These are phyloP conservation scores for Mycena floridula DNA, from an alignment of 768 basidiomycete species.

Conservation along the genomic window DNA sequence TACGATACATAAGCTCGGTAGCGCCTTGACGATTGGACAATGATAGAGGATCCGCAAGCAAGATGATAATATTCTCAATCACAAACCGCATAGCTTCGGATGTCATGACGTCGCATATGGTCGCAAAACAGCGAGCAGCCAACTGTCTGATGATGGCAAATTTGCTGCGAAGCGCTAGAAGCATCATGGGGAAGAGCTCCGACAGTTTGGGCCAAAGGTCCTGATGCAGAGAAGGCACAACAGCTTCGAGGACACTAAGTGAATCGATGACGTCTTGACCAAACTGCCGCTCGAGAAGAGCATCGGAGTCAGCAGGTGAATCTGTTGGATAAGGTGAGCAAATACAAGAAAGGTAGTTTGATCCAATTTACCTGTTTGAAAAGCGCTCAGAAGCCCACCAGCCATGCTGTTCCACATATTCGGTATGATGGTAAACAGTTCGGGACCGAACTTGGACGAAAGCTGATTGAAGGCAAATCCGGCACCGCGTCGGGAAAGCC, in stretches of 20 bases:
- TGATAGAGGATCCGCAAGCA: conserved; percentile 72
- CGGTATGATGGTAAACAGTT: conserved; percentile 74
- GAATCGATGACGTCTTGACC: conserved; percentile 93
- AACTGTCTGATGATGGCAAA: conserved; percentile 89
- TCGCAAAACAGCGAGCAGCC: conserved; percentile 82
- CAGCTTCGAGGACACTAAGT: conserved; percentile 80
- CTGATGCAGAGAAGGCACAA: conserved; percentile 69
- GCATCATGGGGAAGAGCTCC: conserved; percentile 71
- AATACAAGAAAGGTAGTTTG: neutral
- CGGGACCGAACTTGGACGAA: conserved; percentile 67
- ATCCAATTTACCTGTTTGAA: conserved; percentile 50
- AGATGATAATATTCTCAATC: conserved; percentile 78
- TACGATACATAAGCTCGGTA: conserved; percentile 87
- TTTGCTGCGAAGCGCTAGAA: conserved; percentile 72
- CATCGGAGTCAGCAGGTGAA: conserved; percentile 52
- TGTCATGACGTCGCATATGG: conserved; percentile 82
- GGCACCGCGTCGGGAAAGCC: conserved; percentile 81
- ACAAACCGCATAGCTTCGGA: conserved; percentile 82
- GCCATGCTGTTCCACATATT: conserved; percentile 95
- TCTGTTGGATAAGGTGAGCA: conserved; percentile 27
- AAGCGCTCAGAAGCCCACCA: conserved; percentile 66
- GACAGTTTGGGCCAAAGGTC: conserved; percentile 63
- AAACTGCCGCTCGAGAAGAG: conserved; percentile 59
- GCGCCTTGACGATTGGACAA: conserved; percentile 82
- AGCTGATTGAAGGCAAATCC: conserved; percentile 75